These are phyloP conservation scores for Colletotrichum graminicola DNA, from an alignment of 2,329 filamentous ascomycete genomes.

Conservation along the genomic window DNA sequence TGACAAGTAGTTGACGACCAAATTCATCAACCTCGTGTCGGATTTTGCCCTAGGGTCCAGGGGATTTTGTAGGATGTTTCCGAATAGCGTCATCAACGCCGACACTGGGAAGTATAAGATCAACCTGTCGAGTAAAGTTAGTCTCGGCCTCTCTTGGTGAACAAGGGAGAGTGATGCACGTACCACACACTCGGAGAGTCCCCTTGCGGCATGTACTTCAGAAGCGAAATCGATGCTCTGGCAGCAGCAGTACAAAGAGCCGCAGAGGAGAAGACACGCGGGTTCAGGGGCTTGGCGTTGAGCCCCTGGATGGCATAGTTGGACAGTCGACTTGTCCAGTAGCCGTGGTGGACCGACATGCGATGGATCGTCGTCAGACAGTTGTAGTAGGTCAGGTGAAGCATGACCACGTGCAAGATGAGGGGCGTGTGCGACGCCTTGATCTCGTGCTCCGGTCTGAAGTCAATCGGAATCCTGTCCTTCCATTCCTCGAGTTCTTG, in stretches of 20 bases:
- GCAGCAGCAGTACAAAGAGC: slow-evolving; percentile 93
- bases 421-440: slow-evolving; percentile 91
- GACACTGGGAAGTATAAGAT: slow-evolving; percentile 98
- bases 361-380: slow-evolving; percentile 97
- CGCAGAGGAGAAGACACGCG: slow-evolving; percentile 92
- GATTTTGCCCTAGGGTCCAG: slow-evolving; percentile 88
- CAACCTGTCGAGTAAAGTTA: slow-evolving; percentile 67
- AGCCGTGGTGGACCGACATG: slow-evolving; percentile 98
- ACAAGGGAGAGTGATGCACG: slow-evolving; percentile 50
- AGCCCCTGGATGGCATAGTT: slow-evolving; percentile 96
- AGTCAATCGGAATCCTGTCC: slow-evolving; percentile 93
- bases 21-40: slow-evolving; percentile 90
- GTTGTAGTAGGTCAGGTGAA: slow-evolving; percentile 98
- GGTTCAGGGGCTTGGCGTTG: slow-evolving; percentile 91
- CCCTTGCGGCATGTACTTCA: slow-evolving; percentile 96
- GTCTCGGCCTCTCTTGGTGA: slow-evolving; percentile 30
- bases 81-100: slow-evolving; percentile 92
- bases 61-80: slow-evolving; percentile 96
- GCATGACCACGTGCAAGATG: slow-evolving; percentile 92
- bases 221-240: slow-evolving; percentile 89
- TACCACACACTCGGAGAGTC: slow-evolving; percentile 97
- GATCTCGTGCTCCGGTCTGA: slow-evolving; percentile 97
- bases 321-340: slow-evolving; percentile 95
- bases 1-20: slow-evolving; percentile 92
- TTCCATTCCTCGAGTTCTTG: slow-evolving; percentile 94